A percentile compares a stretch with the other conserved stretches of the same genome.
phyloP scores from a whole-genome alignment of 164 flowering plant species.

The Piper betle region DNA sequence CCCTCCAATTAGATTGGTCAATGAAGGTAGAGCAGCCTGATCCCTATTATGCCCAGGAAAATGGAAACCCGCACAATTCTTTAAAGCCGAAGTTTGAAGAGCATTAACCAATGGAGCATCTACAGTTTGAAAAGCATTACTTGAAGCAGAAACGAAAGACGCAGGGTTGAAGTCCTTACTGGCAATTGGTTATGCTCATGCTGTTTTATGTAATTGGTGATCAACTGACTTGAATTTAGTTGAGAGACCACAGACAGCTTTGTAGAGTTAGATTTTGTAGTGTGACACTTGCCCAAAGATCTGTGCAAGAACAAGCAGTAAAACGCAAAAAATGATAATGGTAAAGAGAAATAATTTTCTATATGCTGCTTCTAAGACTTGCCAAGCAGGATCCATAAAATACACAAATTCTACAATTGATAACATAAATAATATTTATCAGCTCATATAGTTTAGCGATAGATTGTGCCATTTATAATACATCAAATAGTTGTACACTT shows the following conservation, averaged over 20 bases:
- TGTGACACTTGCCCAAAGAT: neutral
- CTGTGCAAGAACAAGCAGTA: neutral
- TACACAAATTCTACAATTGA: too few relatives aligned
- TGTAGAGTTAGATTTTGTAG: slow-evolving; percentile 3
- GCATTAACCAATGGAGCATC: slow-evolving; percentile 54
- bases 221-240: slow-evolving; percentile 7
- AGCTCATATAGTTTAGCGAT: too few relatives aligned
- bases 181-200: neutral
- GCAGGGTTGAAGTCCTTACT: neutral
- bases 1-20: slow-evolving; percentile 28
- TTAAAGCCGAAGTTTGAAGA: slow-evolving; percentile 41
- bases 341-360: neutral
- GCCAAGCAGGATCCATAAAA: too few relatives aligned
- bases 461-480: too few relatives aligned
- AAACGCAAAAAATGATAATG: neutral
- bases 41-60: slow-evolving; percentile 90
- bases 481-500: too few relatives aligned
- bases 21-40: slow-evolving; percentile 41
- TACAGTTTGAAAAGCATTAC: neutral
- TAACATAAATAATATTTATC: too few relatives aligned
- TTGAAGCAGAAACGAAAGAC: neutral
- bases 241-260: slow-evolving; percentile 4
- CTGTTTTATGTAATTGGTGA: neutral
- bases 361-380: too few relatives aligned
- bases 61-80: slow-evolving; percentile 55